Percentiles rank a stretch among this genome's conserved stretches.
Conservation (phyloP, 148 eudicot genomes). For the Bassia scoparia region DNA sequence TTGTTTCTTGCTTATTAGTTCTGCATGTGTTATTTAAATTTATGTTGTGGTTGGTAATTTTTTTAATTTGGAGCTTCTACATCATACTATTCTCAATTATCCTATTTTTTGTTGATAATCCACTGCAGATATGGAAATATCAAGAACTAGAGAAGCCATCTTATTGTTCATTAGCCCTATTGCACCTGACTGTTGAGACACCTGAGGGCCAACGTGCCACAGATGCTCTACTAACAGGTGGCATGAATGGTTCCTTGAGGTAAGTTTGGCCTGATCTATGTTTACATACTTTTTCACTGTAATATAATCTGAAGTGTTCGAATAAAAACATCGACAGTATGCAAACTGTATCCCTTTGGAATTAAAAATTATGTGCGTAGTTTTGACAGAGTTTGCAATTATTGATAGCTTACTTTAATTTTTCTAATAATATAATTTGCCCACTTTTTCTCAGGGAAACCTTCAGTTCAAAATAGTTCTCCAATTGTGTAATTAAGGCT, state of each 20-base stretch:
- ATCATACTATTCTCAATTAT: background rate
- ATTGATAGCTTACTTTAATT: no score
- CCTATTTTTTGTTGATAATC: slow-evolving; percentile 12
- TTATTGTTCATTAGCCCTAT: slow-evolving; percentile 46
- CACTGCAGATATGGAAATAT: slow-evolving; percentile 67
- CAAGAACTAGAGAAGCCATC: slow-evolving; percentile 39
- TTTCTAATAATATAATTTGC: no score
- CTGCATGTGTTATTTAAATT: background rate
- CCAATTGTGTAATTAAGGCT: no score
- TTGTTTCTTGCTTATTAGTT: background rate
- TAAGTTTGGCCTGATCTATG: slow-evolving; percentile 22
- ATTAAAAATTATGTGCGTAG: no score
- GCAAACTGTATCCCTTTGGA: background rate
- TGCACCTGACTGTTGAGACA: slow-evolving; percentile 37
- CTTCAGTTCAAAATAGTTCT: no score
- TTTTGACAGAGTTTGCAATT: no score
- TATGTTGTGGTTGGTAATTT: background rate
- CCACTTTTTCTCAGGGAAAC: no score
- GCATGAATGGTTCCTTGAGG: slow-evolving; percentile 50
- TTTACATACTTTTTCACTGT: background rate
- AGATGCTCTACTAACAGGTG: slow-evolving; percentile 54
- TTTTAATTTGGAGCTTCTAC: background rate
- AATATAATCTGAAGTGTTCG: background rate
- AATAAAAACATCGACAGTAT: background rate
- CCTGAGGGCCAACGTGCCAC: slow-evolving; percentile 43